phyloP scores from a whole-genome alignment of 75 land plant species.

The Pseudotsuga menziesii region DNA sequence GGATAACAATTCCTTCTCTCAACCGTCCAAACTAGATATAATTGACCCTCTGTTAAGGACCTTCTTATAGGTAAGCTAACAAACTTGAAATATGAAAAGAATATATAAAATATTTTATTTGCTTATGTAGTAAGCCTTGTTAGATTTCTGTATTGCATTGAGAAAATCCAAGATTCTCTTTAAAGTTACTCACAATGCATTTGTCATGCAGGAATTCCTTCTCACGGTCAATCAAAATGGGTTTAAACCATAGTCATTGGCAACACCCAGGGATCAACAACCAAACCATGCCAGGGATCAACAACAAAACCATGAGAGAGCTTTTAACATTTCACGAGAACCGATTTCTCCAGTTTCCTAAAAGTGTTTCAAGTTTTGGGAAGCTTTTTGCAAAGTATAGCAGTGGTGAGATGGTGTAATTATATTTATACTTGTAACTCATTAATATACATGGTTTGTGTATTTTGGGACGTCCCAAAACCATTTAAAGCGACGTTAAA shows the following conservation, averaged over 20 bases:
- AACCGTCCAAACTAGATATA: too few relatives aligned
- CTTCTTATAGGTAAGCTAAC: slow-evolving; percentile 21
- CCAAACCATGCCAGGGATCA: too few relatives aligned
- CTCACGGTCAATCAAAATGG: slow-evolving; percentile 23
- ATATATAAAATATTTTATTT: background rate
- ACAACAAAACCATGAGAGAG: too few relatives aligned
- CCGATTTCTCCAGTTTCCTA: slow-evolving; percentile 3
- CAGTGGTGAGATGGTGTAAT: background rate
- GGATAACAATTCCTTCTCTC: background rate
- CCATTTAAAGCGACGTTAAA: too few relatives aligned
- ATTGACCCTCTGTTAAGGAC: slow-evolving; percentile 25
- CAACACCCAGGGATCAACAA: background rate
- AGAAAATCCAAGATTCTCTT: background rate
- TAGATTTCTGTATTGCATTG: background rate
- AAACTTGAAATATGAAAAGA: background rate
- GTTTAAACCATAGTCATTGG: slow-evolving; percentile 29
- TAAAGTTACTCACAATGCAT: too few relatives aligned
- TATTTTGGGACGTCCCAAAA: too few relatives aligned
- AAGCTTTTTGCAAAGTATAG: too few relatives aligned
- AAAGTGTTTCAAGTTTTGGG: too few relatives aligned
- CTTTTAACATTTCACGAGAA: background rate
- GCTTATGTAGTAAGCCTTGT: background rate
- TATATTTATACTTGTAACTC: background rate
- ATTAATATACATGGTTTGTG: background rate
- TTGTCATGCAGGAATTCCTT: slow-evolving; percentile 23